Evolutionary conservation across 164 flowering plant genomes (phyloP).

Genomic region (Pachysandra terminalis): DNA sequence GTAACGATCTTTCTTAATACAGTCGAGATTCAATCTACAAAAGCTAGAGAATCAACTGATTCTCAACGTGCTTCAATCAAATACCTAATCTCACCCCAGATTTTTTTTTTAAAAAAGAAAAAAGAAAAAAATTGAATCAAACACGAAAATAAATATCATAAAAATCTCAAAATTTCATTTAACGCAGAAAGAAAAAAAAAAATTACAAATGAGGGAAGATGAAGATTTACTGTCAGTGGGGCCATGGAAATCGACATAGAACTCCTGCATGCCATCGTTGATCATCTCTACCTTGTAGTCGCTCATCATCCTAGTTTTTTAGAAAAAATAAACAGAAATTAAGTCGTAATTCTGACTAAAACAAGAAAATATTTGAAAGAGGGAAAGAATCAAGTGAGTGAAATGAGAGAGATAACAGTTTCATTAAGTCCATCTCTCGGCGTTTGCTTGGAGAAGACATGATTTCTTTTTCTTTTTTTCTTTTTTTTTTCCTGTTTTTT

Average conservation of each 20-base stretch:
- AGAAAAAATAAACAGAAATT: background rate
- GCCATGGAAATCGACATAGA: slow-evolving; percentile 70
- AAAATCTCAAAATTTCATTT: background rate
- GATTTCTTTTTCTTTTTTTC: background rate
- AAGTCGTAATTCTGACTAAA: background rate
- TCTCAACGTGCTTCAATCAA: background rate
- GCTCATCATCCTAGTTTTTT: slow-evolving; percentile 68
- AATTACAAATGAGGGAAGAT: background rate
- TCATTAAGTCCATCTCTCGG: slow-evolving; percentile 57
- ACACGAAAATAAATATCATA: background rate
- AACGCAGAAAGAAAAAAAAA: background rate
- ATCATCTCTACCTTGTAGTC: slow-evolving; percentile 78
- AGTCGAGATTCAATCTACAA: background rate
- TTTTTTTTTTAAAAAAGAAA: no score
- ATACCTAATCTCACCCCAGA: background rate
- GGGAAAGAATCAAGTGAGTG: background rate
- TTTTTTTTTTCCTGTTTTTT: background rate
- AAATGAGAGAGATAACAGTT: slow-evolving; percentile 23
- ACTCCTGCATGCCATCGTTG: slow-evolving; percentile 77
- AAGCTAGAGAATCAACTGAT: background rate
- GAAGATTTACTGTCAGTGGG: slow-evolving; percentile 59
- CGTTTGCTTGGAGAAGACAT: slow-evolving; percentile 66
- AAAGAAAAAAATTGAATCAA: background rate
- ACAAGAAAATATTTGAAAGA: background rate
- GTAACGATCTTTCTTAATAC: background rate